These are phyloP conservation scores for Emmonsia crescens DNA, from an alignment of 2,329 filamentous ascomycete species.

Conservation along the genomic window DNA sequence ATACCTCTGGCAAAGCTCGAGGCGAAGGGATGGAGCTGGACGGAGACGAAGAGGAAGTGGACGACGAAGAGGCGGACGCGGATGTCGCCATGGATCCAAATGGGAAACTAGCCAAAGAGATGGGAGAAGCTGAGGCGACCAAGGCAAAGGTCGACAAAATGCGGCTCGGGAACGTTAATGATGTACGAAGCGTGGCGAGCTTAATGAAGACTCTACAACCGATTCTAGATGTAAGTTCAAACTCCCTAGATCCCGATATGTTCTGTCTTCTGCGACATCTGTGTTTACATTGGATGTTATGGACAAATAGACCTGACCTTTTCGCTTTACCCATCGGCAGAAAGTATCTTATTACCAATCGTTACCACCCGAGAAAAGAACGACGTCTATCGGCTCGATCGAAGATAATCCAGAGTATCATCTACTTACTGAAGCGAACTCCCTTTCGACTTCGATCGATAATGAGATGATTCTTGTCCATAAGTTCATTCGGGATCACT, in stretches of 20 bases:
- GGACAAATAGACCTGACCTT: slow-evolving; percentile 57
- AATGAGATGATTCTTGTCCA: slow-evolving; percentile 87
- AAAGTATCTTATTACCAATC: slow-evolving; percentile 70
- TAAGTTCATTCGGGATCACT: slow-evolving; percentile 94
- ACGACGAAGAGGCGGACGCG: slow-evolving; percentile 13
- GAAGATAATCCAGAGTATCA: slow-evolving; percentile 90
- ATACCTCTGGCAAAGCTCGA: slow-evolving; percentile 21
- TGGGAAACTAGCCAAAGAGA: slow-evolving; percentile 47
- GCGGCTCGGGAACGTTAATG: slow-evolving; percentile 60
- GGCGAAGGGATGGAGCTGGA: slow-evolving; percentile 13
- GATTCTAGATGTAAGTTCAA: slow-evolving; percentile 62
- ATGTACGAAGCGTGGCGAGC: slow-evolving; percentile 67
- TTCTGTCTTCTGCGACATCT: slow-evolving; percentile 20
- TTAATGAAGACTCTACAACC: slow-evolving; percentile 75
- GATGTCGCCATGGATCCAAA: slow-evolving; percentile 48
- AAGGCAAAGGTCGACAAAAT: slow-evolving; percentile 63
- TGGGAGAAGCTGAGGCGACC: slow-evolving; percentile 48
- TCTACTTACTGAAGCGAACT: slow-evolving; percentile 78
- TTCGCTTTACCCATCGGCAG: slow-evolving; percentile 42
- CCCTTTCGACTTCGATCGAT: slow-evolving; percentile 82
- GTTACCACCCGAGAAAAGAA: slow-evolving; percentile 53
- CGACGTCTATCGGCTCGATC: slow-evolving; percentile 63
- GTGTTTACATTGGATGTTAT: slow-evolving; percentile 52
- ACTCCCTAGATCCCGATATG: slow-evolving; percentile 16
- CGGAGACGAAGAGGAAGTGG: slow-evolving; percentile 16